Percentiles rank a stretch among this genome's conserved stretches.
Evolutionary conservation across 148 eudicot species (phyloP).

Genomic region (Linanthus parryae): DNA sequence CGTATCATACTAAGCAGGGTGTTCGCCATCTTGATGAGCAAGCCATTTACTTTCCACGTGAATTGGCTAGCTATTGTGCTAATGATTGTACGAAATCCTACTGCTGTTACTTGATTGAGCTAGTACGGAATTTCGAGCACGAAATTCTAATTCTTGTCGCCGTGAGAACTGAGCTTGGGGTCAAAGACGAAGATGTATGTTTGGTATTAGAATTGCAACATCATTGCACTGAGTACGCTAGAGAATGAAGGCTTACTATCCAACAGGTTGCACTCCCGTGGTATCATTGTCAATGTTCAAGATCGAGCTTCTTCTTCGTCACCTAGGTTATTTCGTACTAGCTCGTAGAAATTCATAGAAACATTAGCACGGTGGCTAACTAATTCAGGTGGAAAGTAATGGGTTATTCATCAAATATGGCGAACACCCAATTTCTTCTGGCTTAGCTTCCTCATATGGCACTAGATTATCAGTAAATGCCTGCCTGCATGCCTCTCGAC

Average conservation of each 20-base stretch:
- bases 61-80: too few species aligned
- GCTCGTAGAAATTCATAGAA: constrained; percentile 23
- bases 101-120: too few species aligned
- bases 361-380: constrained; percentile 23
- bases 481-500: constrained; percentile 76
- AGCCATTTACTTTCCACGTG: too few species aligned
- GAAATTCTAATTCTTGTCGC: constrained; percentile 43
- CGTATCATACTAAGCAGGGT: too few species aligned
- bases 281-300: too few species aligned
- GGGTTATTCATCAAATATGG: constrained; percentile 32
- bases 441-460: constrained; percentile 51
- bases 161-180: constrained; percentile 34
- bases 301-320: too few species aligned
- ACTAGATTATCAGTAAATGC: constrained; percentile 80
- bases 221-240: constrained; percentile 33
- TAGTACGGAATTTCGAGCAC: too few species aligned
- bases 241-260: constrained; percentile 28
- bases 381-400: constrained; percentile 54
- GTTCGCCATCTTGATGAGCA: too few species aligned
- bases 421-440: constrained; percentile 33
- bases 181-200: constrained; percentile 24
- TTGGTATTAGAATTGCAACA: constrained; percentile 46
- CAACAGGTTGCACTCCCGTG: too few species aligned
- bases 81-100: too few species aligned
- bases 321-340: constrained; percentile 29